Evolutionary conservation across 331 rosid genomes (phyloP).

Genomic region (Acacia pycnantha): DNA sequence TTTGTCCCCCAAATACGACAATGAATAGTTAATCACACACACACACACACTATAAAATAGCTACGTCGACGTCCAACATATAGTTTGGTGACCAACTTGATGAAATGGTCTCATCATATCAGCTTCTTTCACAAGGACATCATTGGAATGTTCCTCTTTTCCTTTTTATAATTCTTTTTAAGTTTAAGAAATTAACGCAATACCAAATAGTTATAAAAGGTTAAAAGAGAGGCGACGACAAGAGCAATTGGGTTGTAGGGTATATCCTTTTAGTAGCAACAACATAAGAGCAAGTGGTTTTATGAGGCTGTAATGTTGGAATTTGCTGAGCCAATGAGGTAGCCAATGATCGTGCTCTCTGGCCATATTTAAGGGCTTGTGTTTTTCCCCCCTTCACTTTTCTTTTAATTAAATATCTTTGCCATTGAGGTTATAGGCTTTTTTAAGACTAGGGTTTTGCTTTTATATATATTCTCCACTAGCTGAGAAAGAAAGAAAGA

Average conservation of each 20-base stretch:
- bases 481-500: neutral
- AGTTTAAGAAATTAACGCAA: constrained; percentile 2
- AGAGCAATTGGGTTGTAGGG: neutral
- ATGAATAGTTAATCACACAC: neutral
- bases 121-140: constrained; percentile 17
- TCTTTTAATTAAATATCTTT: neutral
- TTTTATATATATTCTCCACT: constrained; percentile 56
- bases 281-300: constrained; percentile 23
- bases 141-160: constrained; percentile 4
- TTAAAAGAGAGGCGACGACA: constrained; percentile 4
- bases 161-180: neutral
- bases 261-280: constrained; percentile 19
- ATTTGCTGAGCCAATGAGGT: constrained; percentile 21
- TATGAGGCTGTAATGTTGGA: constrained; percentile 38
- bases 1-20: constrained; percentile 36
- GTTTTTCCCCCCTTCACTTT: neutral
- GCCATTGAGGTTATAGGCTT: constrained; percentile 24
- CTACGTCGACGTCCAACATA: neutral
- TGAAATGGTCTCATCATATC: constrained; percentile 15
- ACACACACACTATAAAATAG: too few species aligned
- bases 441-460: constrained; percentile 32
- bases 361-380: neutral
- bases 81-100: neutral
- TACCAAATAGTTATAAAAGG: neutral
- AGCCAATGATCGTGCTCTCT: constrained; percentile 30